A percentile compares a stretch with the other conserved stretches of the same genome.
Evolutionary conservation across 2,329 filamentous ascomycete species (phyloP).

Genomic region (Penicillium sp.): DNA sequence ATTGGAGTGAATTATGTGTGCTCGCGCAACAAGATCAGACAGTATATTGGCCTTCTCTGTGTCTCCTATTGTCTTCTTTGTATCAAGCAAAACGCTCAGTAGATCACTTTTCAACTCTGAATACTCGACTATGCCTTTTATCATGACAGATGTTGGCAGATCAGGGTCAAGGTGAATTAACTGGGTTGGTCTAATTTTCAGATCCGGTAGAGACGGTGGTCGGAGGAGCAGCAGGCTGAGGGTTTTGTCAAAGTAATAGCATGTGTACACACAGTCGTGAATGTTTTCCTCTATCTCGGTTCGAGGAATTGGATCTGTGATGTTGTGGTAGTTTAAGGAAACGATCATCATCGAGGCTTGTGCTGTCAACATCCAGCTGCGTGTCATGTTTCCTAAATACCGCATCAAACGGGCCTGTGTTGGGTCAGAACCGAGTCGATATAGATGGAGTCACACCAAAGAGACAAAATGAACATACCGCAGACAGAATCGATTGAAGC

Average conservation of each 20-base stretch:
- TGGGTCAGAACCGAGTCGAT: neutral
- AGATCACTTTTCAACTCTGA: constrained; percentile 18
- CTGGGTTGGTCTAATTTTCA: constrained; percentile 21
- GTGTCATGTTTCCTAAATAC: constrained; percentile 24
- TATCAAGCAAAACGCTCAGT: constrained; percentile 19
- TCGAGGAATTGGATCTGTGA: constrained; percentile 17
- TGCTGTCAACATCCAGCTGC: constrained; percentile 26
- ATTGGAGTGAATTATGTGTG: constrained; percentile 20
- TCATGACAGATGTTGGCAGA: constrained; percentile 20
- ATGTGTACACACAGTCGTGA: constrained; percentile 23
- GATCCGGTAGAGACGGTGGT: constrained; percentile 22
- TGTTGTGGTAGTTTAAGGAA: constrained; percentile 27
- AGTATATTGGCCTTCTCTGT: constrained; percentile 21
- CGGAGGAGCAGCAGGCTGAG: constrained; percentile 26
- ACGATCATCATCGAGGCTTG: constrained; percentile 21
- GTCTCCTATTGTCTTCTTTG: constrained; percentile 16
- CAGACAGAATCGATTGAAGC: constrained; percentile 25
- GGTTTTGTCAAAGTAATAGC: constrained; percentile 26
- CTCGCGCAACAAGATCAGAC: constrained; percentile 21
- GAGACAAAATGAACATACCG: constrained; percentile 3
- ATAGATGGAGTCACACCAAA: neutral
- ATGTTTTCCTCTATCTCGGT: constrained; percentile 23
- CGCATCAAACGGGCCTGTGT: constrained; percentile 24
- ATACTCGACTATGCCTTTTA: constrained; percentile 20
- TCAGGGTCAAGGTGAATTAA: constrained; percentile 23